Percentiles rank a stretch among this genome's conserved stretches.
Conservation (phyloP, 2,329 filamentous ascomycete genomes). For the Periconia sp. region DNA sequence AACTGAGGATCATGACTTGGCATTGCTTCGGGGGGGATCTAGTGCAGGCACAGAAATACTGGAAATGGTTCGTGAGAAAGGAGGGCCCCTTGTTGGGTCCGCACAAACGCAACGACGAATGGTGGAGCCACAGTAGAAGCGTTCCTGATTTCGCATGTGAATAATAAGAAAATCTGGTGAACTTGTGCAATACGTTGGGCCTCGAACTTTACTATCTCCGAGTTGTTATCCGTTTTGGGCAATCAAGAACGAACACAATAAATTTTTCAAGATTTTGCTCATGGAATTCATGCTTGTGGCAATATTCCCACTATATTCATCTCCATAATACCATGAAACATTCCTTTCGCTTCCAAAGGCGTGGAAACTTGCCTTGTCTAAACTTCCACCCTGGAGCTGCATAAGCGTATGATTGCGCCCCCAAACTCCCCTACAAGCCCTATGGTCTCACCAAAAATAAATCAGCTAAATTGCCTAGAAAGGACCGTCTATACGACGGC, state of each 20-base stretch:
- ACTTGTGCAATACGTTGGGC: too few relatives aligned
- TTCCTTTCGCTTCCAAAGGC: background rate
- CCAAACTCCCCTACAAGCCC: background rate
- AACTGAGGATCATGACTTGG: slow-evolving; percentile 5
- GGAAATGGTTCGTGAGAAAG: slow-evolving; percentile 5
- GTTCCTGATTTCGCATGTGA: background rate
- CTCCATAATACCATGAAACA: too few relatives aligned
- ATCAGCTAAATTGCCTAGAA: background rate
- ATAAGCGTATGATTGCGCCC: background rate
- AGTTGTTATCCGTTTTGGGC: too few relatives aligned
- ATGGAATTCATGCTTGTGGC: too few relatives aligned
- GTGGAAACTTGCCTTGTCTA: background rate
- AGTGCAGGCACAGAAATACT: slow-evolving; percentile 7
- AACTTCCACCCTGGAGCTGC: background rate
- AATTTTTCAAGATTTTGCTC: too few relatives aligned
- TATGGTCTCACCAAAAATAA: background rate
- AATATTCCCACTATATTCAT: too few relatives aligned
- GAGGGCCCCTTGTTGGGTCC: background rate
- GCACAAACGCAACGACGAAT: slow-evolving; percentile 11
- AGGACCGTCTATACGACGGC: background rate
- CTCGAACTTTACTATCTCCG: too few relatives aligned
- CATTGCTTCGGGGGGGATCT: slow-evolving; percentile 9
- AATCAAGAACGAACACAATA: too few relatives aligned
- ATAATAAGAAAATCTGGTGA: background rate
- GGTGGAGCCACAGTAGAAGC: background rate